Evolutionary conservation across 1,139 yeast species (phyloP).

Genomic region (Blastobotrys proliferans): DNA sequence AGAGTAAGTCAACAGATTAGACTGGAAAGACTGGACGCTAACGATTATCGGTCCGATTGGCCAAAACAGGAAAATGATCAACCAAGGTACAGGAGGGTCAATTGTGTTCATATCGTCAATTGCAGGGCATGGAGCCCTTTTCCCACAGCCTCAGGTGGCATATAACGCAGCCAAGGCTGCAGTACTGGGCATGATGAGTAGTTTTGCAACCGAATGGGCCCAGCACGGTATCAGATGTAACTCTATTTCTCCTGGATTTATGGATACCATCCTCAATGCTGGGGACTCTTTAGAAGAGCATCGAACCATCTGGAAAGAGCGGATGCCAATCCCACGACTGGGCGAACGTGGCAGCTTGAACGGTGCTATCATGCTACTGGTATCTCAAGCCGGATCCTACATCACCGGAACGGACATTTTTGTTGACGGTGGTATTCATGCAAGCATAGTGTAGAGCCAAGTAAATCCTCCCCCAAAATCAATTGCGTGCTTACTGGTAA

Average conservation of each 20-base stretch:
- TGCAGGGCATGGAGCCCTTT: conserved; percentile 15
- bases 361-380: conserved; percentile 76
- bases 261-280: conserved; percentile 46
- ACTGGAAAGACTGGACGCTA: not conserved
- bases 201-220: conserved; percentile 51
- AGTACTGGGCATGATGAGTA: conserved; percentile 44
- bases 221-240: conserved; percentile 62
- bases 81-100: conserved; percentile 16
- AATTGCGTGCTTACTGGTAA: no score
- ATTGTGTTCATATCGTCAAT: conserved; percentile 16
- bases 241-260: conserved; percentile 76
- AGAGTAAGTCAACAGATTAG: conserved; percentile 5
- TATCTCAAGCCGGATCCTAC: conserved; percentile 70
- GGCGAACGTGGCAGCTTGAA: conserved; percentile 66
- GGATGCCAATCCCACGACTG: conserved; percentile 11
- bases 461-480: no score
- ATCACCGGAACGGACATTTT: conserved; percentile 74
- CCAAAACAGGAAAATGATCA: conserved; percentile 36
- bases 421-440: conserved; percentile 64
- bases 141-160: conserved; percentile 37
- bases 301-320: conserved; percentile 5
- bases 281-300: not conserved
- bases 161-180: conserved; percentile 59
- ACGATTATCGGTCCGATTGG: no score
- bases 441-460: not conserved